Conservation (phyloP, 805 yeast species). For the Myxozyma mucilagina region DNA sequence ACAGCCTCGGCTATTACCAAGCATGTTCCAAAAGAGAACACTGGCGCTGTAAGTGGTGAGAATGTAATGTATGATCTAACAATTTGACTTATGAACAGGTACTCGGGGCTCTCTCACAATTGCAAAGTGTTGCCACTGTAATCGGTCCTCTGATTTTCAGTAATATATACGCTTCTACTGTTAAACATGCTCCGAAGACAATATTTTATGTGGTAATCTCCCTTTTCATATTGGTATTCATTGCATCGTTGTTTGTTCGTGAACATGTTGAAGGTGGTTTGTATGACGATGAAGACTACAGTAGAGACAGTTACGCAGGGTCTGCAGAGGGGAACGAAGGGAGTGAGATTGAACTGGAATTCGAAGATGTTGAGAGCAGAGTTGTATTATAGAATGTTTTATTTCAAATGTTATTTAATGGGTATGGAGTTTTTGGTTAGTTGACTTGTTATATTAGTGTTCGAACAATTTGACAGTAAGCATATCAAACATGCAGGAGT, state of each 20-base stretch:
- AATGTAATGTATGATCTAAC: not conserved
- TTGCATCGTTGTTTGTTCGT: constrained; percentile 13
- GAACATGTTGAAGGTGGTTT: constrained; percentile 24
- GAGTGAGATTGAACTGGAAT: not conserved
- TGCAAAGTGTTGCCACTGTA: constrained; percentile 21
- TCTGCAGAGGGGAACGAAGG: not conserved
- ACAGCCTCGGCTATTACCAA: constrained; percentile 29
- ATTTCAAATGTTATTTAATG: not conserved
- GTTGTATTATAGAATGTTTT: not conserved
- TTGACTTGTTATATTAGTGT: not conserved
- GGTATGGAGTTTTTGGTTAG: not conserved
- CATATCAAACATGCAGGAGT: too few relatives aligned
- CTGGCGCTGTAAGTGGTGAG: constrained; percentile 23
- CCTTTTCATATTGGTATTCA: not conserved
- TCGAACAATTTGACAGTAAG: too few relatives aligned
- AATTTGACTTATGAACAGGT: constrained; percentile 2
- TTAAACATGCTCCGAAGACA: constrained; percentile 22
- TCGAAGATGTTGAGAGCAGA: not conserved
- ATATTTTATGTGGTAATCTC: constrained; percentile 12
- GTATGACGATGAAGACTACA: constrained; percentile 21
- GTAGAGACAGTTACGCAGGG: not conserved
- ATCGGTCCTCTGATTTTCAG: constrained; percentile 25
- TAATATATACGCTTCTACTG: constrained; percentile 27
- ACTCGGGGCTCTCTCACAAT: constrained; percentile 29
- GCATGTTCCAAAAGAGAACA: constrained; percentile 26